Evolutionary conservation across 441 rosid species (phyloP).

Genomic region (Gossypium lobatum): DNA sequence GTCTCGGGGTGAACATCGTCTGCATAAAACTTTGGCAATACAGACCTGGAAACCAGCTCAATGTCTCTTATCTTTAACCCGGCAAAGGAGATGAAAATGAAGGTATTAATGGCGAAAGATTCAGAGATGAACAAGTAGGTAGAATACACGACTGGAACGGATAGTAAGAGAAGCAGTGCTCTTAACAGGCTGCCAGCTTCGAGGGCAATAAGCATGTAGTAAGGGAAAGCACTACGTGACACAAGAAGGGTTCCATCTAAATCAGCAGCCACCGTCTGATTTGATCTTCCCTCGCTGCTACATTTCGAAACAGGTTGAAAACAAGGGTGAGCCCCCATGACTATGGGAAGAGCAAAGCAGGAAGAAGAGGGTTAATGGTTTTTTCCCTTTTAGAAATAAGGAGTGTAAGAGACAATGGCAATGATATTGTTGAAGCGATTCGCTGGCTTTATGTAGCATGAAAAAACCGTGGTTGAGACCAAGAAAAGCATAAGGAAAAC

Average conservation of each 20-base stretch:
- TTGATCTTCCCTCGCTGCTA: constrained; percentile 46
- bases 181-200: constrained; percentile 85
- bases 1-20: constrained; percentile 83
- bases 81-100: constrained; percentile 61
- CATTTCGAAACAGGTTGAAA: constrained; percentile 52
- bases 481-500: neutral
- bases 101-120: constrained; percentile 48
- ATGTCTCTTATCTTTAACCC: constrained; percentile 61
- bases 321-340: constrained; percentile 48
- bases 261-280: constrained; percentile 73
- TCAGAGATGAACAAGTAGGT: constrained; percentile 63
- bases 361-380: neutral
- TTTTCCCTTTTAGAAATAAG: constrained; percentile 3
- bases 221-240: constrained; percentile 76
- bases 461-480: constrained; percentile 18
- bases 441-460: constrained; percentile 6
- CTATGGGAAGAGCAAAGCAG: constrained; percentile 11
- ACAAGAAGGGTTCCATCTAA: constrained; percentile 79
- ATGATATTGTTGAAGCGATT: neutral
- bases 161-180: constrained; percentile 49
- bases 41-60: constrained; percentile 75
- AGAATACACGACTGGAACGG: constrained; percentile 68
- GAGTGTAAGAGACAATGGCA: neutral
- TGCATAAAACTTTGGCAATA: constrained; percentile 70
- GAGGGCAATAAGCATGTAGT: constrained; percentile 73